Evolutionary conservation across 495 filamentous ascomycete genomes (phyloP), one percentile per base, ranked within the genome.

Genomic region (Penicillium arizonense): DNA sequence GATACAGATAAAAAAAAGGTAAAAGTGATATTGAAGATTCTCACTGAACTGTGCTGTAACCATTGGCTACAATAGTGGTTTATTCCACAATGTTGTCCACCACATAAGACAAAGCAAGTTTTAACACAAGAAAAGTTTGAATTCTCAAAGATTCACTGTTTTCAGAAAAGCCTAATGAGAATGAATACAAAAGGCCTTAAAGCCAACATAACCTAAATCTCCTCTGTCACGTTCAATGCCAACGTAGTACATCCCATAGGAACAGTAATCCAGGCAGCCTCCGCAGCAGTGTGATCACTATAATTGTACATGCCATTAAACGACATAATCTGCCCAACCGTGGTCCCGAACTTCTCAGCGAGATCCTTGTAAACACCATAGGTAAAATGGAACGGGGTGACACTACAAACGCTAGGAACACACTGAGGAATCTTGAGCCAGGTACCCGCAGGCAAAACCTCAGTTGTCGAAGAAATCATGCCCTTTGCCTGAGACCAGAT

Each of bases 291-390:
- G 13, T 13, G 21, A 16, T 35, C 16, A 23, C 48, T 58, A 43
- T 61, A 51, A 20, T 61, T 64, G 23, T 61, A 61, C 20, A 39
- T 50, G 5, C 41, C 46, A 34, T 53, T 61, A 3, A 61, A 35
- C 2, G 39, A 44, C 52, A 57, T 55, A 12, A 65, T 59, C 37
- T 65, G 62, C 0, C 62, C 58, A 23, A 57, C 50, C 2, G 62
- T 57, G 6, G 55, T 42, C 1, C 50, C 55, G 28, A 35, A 41
- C 26, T 50, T 57, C 13, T 57, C 55, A 13, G 55, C 62, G 12
- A 65, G 32, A 47, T 65, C 56, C 32, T 62, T 62, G 32, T 62
- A 65, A 9, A 52, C 52, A 8, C 58, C 62, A 37, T 52, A 52
- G n/a, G 38, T 52, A 30, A 62, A 62, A 13, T 39, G 18, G 12